Conservation (phyloP, 2,329 filamentous ascomycete species). For the Botrytis hyacinthi region DNA sequence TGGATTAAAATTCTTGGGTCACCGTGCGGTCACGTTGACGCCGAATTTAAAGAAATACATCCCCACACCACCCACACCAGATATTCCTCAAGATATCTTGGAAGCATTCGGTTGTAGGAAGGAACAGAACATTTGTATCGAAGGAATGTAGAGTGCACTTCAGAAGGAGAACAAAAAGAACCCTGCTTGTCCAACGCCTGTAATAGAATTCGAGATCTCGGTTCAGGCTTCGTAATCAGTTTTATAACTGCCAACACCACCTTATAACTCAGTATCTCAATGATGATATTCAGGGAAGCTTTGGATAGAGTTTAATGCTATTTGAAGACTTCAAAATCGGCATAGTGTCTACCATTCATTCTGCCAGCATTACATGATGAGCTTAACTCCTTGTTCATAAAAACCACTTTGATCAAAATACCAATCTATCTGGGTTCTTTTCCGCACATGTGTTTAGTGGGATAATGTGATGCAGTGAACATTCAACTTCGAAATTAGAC, state of each 20-base stretch:
- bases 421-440: background rate
- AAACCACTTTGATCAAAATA: background rate
- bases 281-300: background rate
- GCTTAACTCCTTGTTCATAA: background rate
- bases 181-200: background rate
- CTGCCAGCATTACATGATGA: background rate
- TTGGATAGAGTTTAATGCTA: background rate
- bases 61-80: no score
- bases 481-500: background rate
- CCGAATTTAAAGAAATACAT: background rate
- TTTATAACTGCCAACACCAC: accelerated
- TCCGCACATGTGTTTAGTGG: no score
- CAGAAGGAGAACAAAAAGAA: background rate
- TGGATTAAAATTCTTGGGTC: background rate
- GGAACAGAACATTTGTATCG: background rate
- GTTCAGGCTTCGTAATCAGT: no score
- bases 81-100: background rate
- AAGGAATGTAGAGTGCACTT: background rate
- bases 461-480: accelerated
- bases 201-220: background rate
- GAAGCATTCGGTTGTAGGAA: background rate
- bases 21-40: background rate
- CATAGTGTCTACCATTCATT: background rate
- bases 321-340: background rate
- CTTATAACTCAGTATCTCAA: background rate